These are phyloP conservation scores for Plasmodium vivax DNA, from an alignment of 169 alveolate species.

Conservation along the genomic window DNA sequence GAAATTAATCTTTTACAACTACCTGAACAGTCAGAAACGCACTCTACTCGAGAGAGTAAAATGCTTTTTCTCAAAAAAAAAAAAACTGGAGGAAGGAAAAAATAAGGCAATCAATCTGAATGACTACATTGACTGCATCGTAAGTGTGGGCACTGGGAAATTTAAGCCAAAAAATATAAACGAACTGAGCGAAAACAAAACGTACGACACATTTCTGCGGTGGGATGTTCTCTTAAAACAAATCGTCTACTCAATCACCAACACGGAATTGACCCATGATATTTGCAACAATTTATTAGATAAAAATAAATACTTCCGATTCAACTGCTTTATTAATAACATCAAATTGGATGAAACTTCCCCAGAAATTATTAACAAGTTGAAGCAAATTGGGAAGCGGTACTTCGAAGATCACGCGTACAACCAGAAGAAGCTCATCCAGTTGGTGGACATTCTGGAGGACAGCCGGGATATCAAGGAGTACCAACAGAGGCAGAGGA, in stretches of 20 bases:
- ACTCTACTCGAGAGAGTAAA: conserved; percentile 23
- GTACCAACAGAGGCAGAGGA: conserved; percentile 62
- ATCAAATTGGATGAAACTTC: conserved; percentile 80
- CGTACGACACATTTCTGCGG: conserved; percentile 70
- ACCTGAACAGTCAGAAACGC: conserved; percentile 18
- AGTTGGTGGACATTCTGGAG: conserved; percentile 75
- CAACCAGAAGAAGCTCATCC: conserved; percentile 64
- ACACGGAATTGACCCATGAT: conserved; percentile 82
- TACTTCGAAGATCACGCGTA: conserved; percentile 74
- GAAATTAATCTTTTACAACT: conserved; percentile 81
- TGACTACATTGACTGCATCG: conserved; percentile 82
- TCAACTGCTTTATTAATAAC: conserved; percentile 79
- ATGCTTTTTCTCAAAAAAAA: neutral
- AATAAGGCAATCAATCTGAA: conserved; percentile 40
- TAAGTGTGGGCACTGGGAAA: conserved; percentile 88
- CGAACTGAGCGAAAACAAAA: conserved; percentile 50
- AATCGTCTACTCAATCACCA: conserved; percentile 80
- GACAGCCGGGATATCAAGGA: conserved; percentile 67
- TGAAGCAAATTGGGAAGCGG: conserved; percentile 76
- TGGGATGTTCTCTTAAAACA: conserved; percentile 82
- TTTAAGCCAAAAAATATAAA: conserved; percentile 51
- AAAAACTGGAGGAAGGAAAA: neutral
- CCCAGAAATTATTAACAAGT: conserved; percentile 65
- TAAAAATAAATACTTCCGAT: conserved; percentile 77
- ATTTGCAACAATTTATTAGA: conserved; percentile 76